Conservation (phyloP, 2,329 filamentous ascomycete species). For the Rhexocercosporidium sp. region DNA sequence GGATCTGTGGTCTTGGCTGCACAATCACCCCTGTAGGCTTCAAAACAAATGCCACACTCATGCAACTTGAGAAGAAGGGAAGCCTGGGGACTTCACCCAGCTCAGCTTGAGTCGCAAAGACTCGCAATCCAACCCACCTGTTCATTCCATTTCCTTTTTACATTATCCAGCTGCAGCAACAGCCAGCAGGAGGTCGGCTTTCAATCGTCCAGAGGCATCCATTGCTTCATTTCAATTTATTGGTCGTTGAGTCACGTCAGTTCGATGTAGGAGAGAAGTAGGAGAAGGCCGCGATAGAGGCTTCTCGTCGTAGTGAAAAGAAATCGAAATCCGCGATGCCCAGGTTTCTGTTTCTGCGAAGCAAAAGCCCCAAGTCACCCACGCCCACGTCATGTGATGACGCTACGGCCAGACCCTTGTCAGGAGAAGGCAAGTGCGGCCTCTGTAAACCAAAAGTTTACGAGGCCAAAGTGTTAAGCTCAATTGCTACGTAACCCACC, state of each 20-base stretch:
- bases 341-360: background rate
- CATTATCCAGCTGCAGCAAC: no score
- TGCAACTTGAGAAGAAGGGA: constrained; percentile 9
- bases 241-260: no score
- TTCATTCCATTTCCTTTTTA: no score
- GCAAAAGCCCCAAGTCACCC: background rate
- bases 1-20: constrained; percentile 12
- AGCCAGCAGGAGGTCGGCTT: no score
- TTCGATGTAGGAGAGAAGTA: background rate
- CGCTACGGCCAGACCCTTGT: constrained; percentile 9
- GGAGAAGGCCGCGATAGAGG: background rate
- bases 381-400: constrained; percentile 17
- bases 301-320: background rate
- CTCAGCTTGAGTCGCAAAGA: background rate
- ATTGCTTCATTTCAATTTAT: no score
- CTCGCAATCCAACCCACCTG: no score
- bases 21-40: constrained; percentile 21
- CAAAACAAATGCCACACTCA: constrained; percentile 33
- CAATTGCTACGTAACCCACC: background rate
- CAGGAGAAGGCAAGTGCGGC: constrained; percentile 13
- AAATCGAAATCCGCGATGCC: constrained; percentile 6
- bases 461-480: constrained; percentile 24
- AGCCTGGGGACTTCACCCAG: background rate
- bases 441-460: constrained; percentile 3
- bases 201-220: no score